Evolutionary conservation across 805 yeast genomes (phyloP).

Genomic region (Yarrowia yakushimensis): DNA sequence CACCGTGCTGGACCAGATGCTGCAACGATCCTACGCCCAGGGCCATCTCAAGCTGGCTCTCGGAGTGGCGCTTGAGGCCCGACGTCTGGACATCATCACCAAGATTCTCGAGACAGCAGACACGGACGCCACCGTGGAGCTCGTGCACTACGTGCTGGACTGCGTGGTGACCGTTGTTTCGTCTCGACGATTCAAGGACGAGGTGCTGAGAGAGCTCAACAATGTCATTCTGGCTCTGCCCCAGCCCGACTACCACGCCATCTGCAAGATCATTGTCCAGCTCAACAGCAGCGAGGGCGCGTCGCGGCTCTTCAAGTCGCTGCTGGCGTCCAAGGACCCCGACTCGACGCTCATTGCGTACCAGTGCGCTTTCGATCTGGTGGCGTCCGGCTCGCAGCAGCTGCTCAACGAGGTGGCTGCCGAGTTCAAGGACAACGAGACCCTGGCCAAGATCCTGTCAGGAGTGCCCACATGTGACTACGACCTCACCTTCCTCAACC

Average conservation of each 20-base stretch:
- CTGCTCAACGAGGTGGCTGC: slow-evolving; percentile 54
- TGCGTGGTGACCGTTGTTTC: slow-evolving; percentile 61
- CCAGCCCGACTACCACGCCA: slow-evolving; percentile 74
- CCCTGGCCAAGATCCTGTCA: slow-evolving; percentile 66
- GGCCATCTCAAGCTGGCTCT: slow-evolving; percentile 77
- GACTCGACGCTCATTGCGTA: slow-evolving; percentile 60
- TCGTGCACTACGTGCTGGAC: slow-evolving; percentile 71
- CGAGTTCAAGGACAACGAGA: slow-evolving; percentile 34
- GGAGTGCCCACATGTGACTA: slow-evolving; percentile 95
- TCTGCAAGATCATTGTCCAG: slow-evolving; percentile 83
- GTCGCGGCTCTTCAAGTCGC: slow-evolving; percentile 58
- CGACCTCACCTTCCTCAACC: slow-evolving; percentile 80
- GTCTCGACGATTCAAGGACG: slow-evolving; percentile 62
- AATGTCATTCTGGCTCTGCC: slow-evolving; percentile 53
- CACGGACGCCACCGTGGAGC: slow-evolving; percentile 26
- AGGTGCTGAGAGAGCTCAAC: slow-evolving; percentile 61
- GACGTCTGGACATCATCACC: slow-evolving; percentile 76
- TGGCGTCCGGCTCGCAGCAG: slow-evolving; percentile 86
- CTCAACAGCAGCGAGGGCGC: slow-evolving; percentile 75
- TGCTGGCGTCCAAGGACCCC: slow-evolving; percentile 44
- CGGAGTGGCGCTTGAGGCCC: slow-evolving; percentile 87
- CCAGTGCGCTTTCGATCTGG: slow-evolving; percentile 94
- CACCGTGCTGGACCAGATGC: slow-evolving; percentile 79
- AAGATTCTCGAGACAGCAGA: slow-evolving; percentile 29
- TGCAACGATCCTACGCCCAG: slow-evolving; percentile 66